These are phyloP conservation scores for Colletotrichum higginsianum DNA, from an alignment of 2,329 filamentous ascomycete genomes.

Conservation along the genomic window DNA sequence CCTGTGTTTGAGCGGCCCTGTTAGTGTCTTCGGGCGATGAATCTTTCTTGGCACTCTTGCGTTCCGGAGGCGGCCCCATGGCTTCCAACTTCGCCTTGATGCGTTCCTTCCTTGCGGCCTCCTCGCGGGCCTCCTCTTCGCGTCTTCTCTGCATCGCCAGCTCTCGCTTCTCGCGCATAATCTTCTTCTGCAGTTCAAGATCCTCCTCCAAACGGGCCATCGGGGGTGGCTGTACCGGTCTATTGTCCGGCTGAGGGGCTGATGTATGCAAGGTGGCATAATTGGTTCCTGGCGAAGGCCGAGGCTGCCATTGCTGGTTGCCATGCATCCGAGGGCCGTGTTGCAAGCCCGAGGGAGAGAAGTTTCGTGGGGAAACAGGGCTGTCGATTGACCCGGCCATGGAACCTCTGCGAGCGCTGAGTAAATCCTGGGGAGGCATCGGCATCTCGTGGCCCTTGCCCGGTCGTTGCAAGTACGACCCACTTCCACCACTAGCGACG, in stretches of 20 bases:
- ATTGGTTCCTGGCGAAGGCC: constrained; percentile 60
- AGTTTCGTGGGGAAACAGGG: constrained; percentile 63
- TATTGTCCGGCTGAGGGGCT: constrained; percentile 49
- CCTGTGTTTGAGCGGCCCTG: constrained; percentile 47
- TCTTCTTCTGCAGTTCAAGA: constrained; percentile 75
- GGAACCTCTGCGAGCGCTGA: constrained; percentile 63
- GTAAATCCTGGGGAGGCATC: constrained; percentile 59
- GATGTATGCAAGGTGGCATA: constrained; percentile 58
- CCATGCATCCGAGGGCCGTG: constrained; percentile 47
- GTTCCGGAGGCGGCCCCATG: constrained; percentile 75
- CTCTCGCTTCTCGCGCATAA: constrained; percentile 81
- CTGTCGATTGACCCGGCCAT: constrained; percentile 66
- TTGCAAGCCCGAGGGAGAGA: constrained; percentile 55
- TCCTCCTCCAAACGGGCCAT: constrained; percentile 65
- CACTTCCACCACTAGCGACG: constrained; percentile 90
- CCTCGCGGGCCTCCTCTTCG: constrained; percentile 79
- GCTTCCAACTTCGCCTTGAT: constrained; percentile 81
- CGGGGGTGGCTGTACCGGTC: constrained; percentile 49
- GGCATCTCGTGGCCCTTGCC: constrained; percentile 60
- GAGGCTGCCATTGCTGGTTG: constrained; percentile 45
- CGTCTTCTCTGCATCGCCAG: constrained; percentile 77
- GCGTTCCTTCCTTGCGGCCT: constrained; percentile 79
- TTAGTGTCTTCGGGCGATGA: constrained; percentile 61
- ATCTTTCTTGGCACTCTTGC: constrained; percentile 70
- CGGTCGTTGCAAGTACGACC: constrained; percentile 74